Percentiles rank a stretch among this genome's conserved stretches.
Conservation (phyloP, 2,329 filamentous ascomycete genomes). For the Lachnellula cervina region DNA sequence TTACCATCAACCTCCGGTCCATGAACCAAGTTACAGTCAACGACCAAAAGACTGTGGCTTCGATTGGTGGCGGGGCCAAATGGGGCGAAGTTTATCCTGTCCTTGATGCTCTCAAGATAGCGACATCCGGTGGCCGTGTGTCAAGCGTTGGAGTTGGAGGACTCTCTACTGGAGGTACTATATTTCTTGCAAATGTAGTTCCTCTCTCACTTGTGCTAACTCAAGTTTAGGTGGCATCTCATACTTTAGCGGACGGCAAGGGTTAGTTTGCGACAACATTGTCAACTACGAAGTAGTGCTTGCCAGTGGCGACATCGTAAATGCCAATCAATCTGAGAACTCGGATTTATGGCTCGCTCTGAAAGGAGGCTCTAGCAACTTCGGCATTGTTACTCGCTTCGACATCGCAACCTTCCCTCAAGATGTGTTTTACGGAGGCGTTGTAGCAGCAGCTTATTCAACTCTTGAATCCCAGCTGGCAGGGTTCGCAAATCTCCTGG, state of each 20-base stretch:
- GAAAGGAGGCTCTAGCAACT: constrained; percentile 53
- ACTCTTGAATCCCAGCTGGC: background rate
- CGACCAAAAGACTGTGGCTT: constrained; percentile 25
- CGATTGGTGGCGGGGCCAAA: constrained; percentile 33
- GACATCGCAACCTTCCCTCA: constrained; percentile 35
- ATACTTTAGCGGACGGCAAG: constrained; percentile 31
- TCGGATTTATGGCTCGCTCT: constrained; percentile 48
- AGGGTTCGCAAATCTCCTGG: constrained; percentile 1
- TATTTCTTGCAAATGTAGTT: too few species aligned
- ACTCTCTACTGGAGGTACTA: constrained; percentile 31
- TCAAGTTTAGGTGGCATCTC: constrained; percentile 11
- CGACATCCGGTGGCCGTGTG: constrained; percentile 34
- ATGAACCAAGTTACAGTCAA: constrained; percentile 21
- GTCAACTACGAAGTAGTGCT: constrained; percentile 47
- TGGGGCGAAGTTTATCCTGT: constrained; percentile 36
- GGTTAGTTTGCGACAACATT: constrained; percentile 44
- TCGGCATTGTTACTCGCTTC: constrained; percentile 47
- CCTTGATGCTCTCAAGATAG: constrained; percentile 29
- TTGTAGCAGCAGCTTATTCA: background rate
- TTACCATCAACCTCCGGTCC: constrained; percentile 41
- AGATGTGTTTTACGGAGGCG: constrained; percentile 11
- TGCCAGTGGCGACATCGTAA: constrained; percentile 43
- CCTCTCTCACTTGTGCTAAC: background rate
- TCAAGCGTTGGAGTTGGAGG: constrained; percentile 37
- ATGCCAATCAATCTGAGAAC: constrained; percentile 38